Percentiles rank a stretch among this genome's conserved stretches.
phyloP scores from a whole-genome alignment of 805 yeast species.

The Pichia eremophila region DNA sequence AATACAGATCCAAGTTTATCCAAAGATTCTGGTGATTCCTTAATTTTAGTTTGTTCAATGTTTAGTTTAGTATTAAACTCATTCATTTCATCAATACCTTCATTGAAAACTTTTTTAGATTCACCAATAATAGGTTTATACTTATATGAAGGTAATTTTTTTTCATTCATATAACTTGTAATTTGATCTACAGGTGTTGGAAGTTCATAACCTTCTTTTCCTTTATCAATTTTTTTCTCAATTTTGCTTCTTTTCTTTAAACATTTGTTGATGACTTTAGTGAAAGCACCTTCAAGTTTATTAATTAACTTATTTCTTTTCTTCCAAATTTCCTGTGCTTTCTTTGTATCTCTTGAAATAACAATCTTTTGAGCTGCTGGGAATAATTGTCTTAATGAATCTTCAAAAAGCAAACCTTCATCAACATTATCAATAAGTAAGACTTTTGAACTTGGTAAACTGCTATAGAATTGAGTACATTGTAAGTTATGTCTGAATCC shows the following conservation, averaged over 20 bases:
- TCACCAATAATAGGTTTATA: conserved; percentile 64
- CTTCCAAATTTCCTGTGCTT: conserved; percentile 45
- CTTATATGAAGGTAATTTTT: conserved; percentile 79
- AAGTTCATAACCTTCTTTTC: conserved; percentile 36
- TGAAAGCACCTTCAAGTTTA: conserved; percentile 60
- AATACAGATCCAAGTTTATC: conserved; percentile 62
- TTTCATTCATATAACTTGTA: conserved; percentile 51
- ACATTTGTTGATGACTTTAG: conserved; percentile 50
- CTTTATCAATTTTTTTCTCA: conserved; percentile 28
- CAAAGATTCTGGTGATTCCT: conserved; percentile 33
- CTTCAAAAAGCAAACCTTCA: conserved; percentile 33
- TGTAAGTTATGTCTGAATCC: conserved; percentile 67
- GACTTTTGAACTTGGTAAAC: conserved; percentile 61
- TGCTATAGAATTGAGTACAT: conserved; percentile 64
- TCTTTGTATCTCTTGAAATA: conserved; percentile 55
- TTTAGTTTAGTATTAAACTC: conserved; percentile 61
- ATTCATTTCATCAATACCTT: conserved; percentile 57
- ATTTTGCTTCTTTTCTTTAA: conserved; percentile 46
- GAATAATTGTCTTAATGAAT: conserved; percentile 47
- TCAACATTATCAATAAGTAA: conserved; percentile 65
- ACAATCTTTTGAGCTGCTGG: conserved; percentile 52
- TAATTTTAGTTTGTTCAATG: conserved; percentile 39
- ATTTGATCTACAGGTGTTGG: conserved; percentile 52
- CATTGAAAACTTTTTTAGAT: conserved; percentile 77
- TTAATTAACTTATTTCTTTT: conserved; percentile 53